Percentiles rank a stretch among this genome's conserved stretches.
These are phyloP conservation scores for Aristolochia fimbriata DNA, from an alignment of 164 flowering plant genomes.

Conservation along the genomic window DNA sequence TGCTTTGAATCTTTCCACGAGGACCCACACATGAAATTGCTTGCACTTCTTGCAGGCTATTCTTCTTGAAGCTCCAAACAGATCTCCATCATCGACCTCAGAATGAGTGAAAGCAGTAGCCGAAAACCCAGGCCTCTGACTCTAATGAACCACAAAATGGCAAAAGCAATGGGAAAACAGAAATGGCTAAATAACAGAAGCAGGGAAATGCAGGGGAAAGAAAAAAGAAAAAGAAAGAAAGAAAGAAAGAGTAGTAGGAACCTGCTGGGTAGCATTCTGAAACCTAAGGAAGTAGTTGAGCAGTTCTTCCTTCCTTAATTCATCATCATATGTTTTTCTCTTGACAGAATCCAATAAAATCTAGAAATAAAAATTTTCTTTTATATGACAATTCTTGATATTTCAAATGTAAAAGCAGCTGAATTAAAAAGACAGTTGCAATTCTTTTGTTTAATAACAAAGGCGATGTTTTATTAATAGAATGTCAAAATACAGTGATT, in stretches of 20 bases:
- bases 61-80: slow-evolving; percentile 55
- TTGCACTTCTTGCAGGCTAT: slow-evolving; percentile 89
- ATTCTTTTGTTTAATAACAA: too few species aligned
- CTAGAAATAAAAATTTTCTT: slow-evolving; percentile 21
- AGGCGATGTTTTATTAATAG: too few species aligned
- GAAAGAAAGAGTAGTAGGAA: slow-evolving; percentile 6
- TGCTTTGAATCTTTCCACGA: slow-evolving; percentile 54
- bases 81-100: slow-evolving; percentile 47
- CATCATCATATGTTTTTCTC: slow-evolving; percentile 86
- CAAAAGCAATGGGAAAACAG: background rate
- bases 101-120: slow-evolving; percentile 40
- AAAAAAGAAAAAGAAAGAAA: background rate
- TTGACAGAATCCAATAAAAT: slow-evolving; percentile 78
- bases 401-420: background rate
- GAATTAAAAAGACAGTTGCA: background rate
- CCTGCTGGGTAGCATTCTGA: slow-evolving; percentile 62
- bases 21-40: slow-evolving; percentile 64
- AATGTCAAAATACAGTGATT: too few species aligned
- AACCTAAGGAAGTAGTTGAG: slow-evolving; percentile 61
- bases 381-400: background rate
- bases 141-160: slow-evolving; percentile 25
- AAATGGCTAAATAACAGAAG: background rate
- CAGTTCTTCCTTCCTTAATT: slow-evolving; percentile 81
- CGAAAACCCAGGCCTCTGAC: slow-evolving; percentile 51
- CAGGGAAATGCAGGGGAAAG: background rate